Evolutionary conservation across 495 filamentous ascomycete genomes (phyloP), one percentile per base, ranked within the genome.

Genomic region (Bacidia rubella): DNA sequence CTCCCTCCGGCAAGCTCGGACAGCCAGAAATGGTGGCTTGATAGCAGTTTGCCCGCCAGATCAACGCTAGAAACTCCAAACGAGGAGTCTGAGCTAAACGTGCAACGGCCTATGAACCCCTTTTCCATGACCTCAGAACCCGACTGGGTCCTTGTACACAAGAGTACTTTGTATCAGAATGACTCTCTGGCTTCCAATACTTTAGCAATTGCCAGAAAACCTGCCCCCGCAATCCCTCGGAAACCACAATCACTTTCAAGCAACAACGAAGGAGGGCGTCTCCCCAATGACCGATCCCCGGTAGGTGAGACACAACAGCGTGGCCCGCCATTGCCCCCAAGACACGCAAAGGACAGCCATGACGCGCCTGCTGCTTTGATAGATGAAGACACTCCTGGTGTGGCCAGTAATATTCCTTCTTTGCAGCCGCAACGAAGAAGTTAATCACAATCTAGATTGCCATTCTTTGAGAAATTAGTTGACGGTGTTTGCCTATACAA

Each of bases 1-100:
- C 69, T 95, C 15, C 92, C 93, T 17, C 81, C 89, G 39, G 84
- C 93, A 15, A 96, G 90, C 63, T 94, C 89, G 2, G 89, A 96
- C 61, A 74, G 77, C 29, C 76, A 81, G 54, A 94, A 87, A 68
- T 98, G 92, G 92, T 98, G 92, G 92, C 70, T 97, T 24, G 85
- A 94, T 47, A 86, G 87, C 64, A 79, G 83, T 27, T 77, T 82
- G 53, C 81, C 85, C 48, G 87, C 85, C 9, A 81, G 81, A 53
- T 90, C 89, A 20, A 71, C 65, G 12, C 59, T 93, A 24, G 72
- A 72, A 32, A 80, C 86, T 20, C 84, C 88, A 2, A 68, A 70
- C 22, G 66, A 69, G 23, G 74, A 74, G 9, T 69, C 75, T 38
- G 65, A 82, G 17, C 74, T 82, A 11, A 95, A 95, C 65, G 73